Percentiles rank a stretch among this genome's conserved stretches.
Conservation (phyloP, 129 eudicot species). For the Tagetes patula region DNA sequence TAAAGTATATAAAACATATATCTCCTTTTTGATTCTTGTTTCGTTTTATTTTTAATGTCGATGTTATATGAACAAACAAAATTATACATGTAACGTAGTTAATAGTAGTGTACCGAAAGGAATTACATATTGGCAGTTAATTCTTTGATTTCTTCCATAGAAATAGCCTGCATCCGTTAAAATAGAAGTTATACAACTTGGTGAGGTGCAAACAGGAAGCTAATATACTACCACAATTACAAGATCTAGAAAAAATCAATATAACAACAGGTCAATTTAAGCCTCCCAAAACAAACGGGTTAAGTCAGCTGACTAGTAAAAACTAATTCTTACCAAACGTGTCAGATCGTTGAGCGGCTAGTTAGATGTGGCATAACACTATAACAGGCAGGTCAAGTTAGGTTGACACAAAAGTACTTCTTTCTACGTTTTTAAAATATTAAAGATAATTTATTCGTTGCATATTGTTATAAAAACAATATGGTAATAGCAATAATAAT, state of each 20-base stretch:
- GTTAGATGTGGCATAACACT: no score
- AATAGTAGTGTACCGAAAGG: conserved; percentile 1
- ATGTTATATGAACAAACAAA: conserved; percentile 28
- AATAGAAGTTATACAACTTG: conserved; percentile 5
- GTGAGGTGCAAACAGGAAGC: not conserved
- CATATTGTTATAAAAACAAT: no score
- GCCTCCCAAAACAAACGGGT: not conserved
- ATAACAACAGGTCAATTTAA: not conserved
- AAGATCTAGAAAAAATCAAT: not conserved
- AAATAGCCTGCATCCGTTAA: conserved; percentile 27
- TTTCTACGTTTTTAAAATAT: no score
- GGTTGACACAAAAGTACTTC: no score
- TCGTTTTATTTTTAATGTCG: not conserved
- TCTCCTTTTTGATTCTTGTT: not conserved
- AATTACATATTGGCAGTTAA: conserved; percentile 35
- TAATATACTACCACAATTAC: not conserved
- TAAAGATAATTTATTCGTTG: no score
- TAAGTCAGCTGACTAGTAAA: no score
- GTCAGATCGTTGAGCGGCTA: no score
- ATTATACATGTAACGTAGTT: conserved; percentile 23
- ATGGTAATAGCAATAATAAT: no score
- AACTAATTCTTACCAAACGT: no score
- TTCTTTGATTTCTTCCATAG: conserved; percentile 38
- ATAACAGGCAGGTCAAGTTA: no score
- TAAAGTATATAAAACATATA: not conserved